A percentile compares a stretch with the other conserved stretches of the same genome.
Conservation (phyloP, 2,329 filamentous ascomycete genomes). For the Geosmithia morbida region DNA sequence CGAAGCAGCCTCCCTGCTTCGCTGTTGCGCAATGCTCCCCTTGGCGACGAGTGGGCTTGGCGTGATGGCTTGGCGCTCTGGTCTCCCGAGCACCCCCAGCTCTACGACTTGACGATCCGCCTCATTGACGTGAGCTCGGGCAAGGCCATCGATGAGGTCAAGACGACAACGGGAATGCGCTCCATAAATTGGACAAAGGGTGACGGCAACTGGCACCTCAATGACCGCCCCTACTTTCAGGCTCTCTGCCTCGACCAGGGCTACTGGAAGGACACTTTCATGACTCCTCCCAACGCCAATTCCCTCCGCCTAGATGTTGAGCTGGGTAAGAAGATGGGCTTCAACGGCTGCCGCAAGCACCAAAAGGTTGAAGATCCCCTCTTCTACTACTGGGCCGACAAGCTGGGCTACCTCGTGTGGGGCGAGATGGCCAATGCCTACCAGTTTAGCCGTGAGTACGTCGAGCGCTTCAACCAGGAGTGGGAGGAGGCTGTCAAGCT, state of each 20-base stretch:
- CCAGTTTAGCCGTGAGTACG: slow-evolving; percentile 42
- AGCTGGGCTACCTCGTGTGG: slow-evolving; percentile 47
- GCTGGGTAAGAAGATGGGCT: slow-evolving; percentile 43
- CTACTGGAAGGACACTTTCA: slow-evolving; percentile 46
- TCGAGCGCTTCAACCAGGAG: slow-evolving; percentile 46
- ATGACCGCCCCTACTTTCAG: slow-evolving; percentile 45
- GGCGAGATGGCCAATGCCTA: slow-evolving; percentile 53
- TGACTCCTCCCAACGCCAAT: slow-evolving; percentile 37
- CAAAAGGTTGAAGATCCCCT: slow-evolving; percentile 48
- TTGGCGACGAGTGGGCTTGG: slow-evolving; percentile 26
- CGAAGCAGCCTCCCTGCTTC: slow-evolving; percentile 20
- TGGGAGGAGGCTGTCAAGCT: slow-evolving; percentile 48
- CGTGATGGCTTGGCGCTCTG: slow-evolving; percentile 43
- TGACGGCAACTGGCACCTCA: slow-evolving; percentile 44
- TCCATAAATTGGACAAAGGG: slow-evolving; percentile 42
- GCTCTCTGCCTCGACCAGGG: slow-evolving; percentile 46
- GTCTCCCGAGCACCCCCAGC: slow-evolving; percentile 41
- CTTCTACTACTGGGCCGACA: slow-evolving; percentile 48
- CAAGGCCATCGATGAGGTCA: slow-evolving; percentile 36
- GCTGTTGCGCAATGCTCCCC: slow-evolving; percentile 16
- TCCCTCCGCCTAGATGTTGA: slow-evolving; percentile 36
- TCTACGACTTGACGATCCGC: slow-evolving; percentile 40
- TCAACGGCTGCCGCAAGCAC: slow-evolving; percentile 51
- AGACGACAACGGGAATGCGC: slow-evolving; percentile 47
- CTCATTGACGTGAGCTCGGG: slow-evolving; percentile 25